Base-by-base conservation (phyloP, 108 stramenopile genomes). In the Cyclotella distinguenda region DNA sequence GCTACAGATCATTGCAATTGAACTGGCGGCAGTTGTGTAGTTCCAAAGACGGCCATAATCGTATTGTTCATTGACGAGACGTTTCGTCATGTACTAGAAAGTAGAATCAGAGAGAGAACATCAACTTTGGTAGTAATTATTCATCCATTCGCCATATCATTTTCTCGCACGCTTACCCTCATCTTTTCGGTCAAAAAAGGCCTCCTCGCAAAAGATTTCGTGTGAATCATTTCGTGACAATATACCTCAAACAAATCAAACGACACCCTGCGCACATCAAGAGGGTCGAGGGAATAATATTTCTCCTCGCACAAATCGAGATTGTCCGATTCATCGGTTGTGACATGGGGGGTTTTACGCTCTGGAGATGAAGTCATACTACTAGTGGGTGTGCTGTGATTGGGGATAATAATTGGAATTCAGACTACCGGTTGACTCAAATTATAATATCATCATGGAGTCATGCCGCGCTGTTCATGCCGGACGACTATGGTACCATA, bases 231-330 rank as follows among this genome's bases (percentile, higher is more conserved):
- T 43, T 78, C 77, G 4, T 70, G 53, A 66, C 77, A 66, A 61
- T 78, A 78, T 45, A 66, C 8, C 45, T 78, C 77, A 40, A 70
- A 78, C 30, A 70, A 54, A 50, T 78, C 77, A 35, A 70, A 44
- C 11, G 77, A 59, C 26, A 70, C 58, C 33, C 42, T 70, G 3
- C 77, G 68, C n/a, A 69, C 64, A 60, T 78, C 77, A 59, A 78
- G 77, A 0, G 77, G 77, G 36, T 78, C 77, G 36, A 78, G 58
- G 31, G 52, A 34, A 54, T 40, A 40, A 48, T 32, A 57, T 33
- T 23, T 43, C 4, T 18, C 35, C 49, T 43, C 11, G 13, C 32
- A 43, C 65, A 23, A 21, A 6, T 4, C 15, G 28, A 23, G 9
- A 16, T 43, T 30, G 27, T 32, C 30, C 35, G 35, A 22, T 33